Base-by-base conservation (phyloP, 148 eudicot genomes). In the Silene uniflora region DNA sequence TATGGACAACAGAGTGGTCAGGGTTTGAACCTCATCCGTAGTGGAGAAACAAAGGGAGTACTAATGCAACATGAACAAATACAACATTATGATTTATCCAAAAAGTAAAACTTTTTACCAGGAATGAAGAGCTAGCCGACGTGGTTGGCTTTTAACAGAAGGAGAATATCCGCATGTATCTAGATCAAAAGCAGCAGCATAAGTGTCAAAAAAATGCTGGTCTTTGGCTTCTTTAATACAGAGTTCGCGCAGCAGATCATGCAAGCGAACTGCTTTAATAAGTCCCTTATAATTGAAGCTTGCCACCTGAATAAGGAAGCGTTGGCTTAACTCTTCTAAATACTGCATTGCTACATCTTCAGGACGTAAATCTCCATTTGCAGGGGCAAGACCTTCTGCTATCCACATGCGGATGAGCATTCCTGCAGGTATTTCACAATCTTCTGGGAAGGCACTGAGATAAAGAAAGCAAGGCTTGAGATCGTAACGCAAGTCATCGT, bases 381-480 rank as follows among this genome's bases (percentile, higher is more conserved):
- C 7, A 55, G 52, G 7, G 25, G 75, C 62, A 42, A 82, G 76
- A 22, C 84, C 81, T 47, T 81, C 81, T 3, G 81, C 78, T 63
- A 75, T 71, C 66, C 66, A 62, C 66, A 78, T 69, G 22, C 76
- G 24, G 5, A 47, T 69, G 2, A 82, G 17, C 76, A 60, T 62
- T 10, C 66, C 29, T 21, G 66, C 29, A n/a, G 66, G 66, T 7
- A 62, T 21, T 24, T 24, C 67, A 10, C 29, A 61, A 17, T 81
- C 78, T 70, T 81, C 81, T 1, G 78, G 78, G 47, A 77, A 81
- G 2, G 52, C n/a, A 7, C 65, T 64, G 39, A 77, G 44, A 56
- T 78, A 73, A 22, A 78, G 81, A 56, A 78, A 78, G 76, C 81
- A 78, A 3, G 76, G 81, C 24, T 72, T 78, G 11, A 78, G 22